phyloP scores from a whole-genome alignment of 148 eudicot species.

The Chenopodium berlandieri region DNA sequence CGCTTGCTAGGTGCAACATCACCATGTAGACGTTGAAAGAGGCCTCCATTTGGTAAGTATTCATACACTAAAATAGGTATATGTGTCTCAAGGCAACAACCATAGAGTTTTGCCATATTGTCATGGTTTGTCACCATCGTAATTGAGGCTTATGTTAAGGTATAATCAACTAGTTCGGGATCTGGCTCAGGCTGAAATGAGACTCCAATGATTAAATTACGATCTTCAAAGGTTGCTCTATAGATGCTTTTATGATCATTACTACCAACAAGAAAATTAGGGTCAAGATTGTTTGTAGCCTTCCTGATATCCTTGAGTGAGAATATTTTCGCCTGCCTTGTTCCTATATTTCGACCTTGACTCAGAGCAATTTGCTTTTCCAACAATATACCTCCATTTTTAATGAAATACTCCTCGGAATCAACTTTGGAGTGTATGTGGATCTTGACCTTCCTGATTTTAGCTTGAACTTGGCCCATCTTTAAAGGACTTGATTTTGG shows the following conservation, averaged over 20 bases:
- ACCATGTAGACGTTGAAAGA: slow-evolving; percentile 11
- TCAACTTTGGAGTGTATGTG: neutral
- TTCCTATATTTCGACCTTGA: slow-evolving; percentile 15
- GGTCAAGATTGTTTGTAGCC: slow-evolving; percentile 28
- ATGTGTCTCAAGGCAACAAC: slow-evolving; percentile 35
- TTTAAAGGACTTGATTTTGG: neutral
- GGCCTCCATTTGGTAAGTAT: slow-evolving; percentile 13
- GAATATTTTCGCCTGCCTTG: slow-evolving; percentile 19
- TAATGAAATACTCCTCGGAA: slow-evolving; percentile 25
- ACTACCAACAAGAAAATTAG: slow-evolving; percentile 9
- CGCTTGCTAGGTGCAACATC: neutral
- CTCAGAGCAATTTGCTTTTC: slow-evolving; percentile 24
- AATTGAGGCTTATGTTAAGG: slow-evolving; percentile 26
- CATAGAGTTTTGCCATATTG: slow-evolving; percentile 25
- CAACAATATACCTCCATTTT: slow-evolving; percentile 33
- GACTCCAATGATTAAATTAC: slow-evolving; percentile 15
- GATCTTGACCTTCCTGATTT: neutral
- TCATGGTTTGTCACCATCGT: slow-evolving; percentile 23
- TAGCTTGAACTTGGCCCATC: slow-evolving; percentile 5
- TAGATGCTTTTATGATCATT: slow-evolving; percentile 10
- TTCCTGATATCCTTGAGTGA: slow-evolving; percentile 19
- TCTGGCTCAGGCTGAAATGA: neutral
- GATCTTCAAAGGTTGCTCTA: slow-evolving; percentile 27
- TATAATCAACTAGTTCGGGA: neutral
- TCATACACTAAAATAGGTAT: slow-evolving; percentile 31